Evolutionary conservation across 202 grass and related monocot species (phyloP).

Genomic region (Dendrocalamus latiflorus): DNA sequence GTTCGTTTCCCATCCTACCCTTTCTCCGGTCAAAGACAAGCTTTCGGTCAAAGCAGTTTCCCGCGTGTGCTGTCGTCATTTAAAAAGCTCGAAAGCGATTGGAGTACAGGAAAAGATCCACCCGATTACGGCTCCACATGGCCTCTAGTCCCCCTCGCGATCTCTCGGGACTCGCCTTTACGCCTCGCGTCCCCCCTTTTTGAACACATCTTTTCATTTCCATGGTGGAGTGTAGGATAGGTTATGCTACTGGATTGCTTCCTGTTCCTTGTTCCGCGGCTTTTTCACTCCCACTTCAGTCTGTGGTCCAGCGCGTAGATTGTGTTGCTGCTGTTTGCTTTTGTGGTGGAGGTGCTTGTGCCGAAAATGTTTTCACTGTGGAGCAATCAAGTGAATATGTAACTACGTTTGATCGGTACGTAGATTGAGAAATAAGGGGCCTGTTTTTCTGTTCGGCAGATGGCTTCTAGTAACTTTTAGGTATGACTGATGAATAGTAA

Average conservation of each 20-base stretch:
- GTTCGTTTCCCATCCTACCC: neutral
- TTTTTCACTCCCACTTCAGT: neutral
- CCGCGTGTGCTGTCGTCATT: constrained; percentile 30
- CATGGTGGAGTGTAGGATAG: neutral
- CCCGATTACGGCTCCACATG: constrained; percentile 2
- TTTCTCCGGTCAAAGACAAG: constrained; percentile 19
- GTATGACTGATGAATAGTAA: too few species aligned
- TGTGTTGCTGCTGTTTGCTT: constrained; percentile 8
- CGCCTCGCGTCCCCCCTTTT: neutral
- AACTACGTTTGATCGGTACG: too few species aligned
- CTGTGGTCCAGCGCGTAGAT: neutral
- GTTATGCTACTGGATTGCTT: neutral
- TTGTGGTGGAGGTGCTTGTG: neutral
- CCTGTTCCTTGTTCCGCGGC: neutral
- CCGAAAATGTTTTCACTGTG: too few species aligned
- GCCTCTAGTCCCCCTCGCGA: constrained; percentile 24
- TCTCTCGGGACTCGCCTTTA: constrained; percentile 43
- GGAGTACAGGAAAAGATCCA: neutral
- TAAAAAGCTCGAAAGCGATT: constrained; percentile 19
- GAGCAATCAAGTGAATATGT: too few species aligned
- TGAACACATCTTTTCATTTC: neutral
- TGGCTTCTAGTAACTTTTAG: too few species aligned
- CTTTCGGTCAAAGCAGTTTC: constrained; percentile 33
- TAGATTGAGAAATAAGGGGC: too few species aligned
- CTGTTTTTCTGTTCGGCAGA: too few species aligned